Evolutionary conservation across 148 eudicot genomes (phyloP).

Genomic region (Vaccinium darrowii): DNA sequence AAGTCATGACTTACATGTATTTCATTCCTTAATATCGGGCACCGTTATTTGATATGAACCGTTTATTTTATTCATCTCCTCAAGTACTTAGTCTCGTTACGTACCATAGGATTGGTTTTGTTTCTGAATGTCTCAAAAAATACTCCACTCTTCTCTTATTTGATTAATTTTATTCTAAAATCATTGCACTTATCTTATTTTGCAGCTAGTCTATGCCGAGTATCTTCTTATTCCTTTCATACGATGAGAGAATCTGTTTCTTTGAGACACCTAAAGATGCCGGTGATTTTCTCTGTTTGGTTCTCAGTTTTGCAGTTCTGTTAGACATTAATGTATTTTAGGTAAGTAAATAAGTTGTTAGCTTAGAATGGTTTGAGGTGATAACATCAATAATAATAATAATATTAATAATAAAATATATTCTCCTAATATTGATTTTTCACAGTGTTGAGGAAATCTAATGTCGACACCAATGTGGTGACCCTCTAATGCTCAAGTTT

Average conservation of each 20-base stretch:
- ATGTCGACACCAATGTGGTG: too few species aligned
- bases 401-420: too few species aligned
- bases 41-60: too few species aligned
- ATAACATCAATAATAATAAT: background rate
- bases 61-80: too few species aligned
- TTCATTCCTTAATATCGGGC: too few species aligned
- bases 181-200: background rate
- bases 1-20: too few species aligned
- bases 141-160: background rate
- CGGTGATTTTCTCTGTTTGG: background rate
- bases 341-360: background rate
- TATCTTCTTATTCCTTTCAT: constrained; percentile 43
- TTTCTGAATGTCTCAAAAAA: background rate
- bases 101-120: background rate
- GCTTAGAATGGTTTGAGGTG: background rate
- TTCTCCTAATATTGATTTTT: too few species aligned
- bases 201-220: constrained; percentile 51
- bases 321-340: background rate
- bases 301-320: background rate
- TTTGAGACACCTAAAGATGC: background rate
- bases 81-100: too few species aligned
- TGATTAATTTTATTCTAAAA: too few species aligned
- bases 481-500: too few species aligned
- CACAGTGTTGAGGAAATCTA: too few species aligned
- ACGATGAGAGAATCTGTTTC: constrained; percentile 13